Evolutionary conservation across 2,329 filamentous ascomycete genomes (phyloP), one percentile per base, ranked within the genome.

Genomic region (Atkinsonella hypoxylon): DNA sequence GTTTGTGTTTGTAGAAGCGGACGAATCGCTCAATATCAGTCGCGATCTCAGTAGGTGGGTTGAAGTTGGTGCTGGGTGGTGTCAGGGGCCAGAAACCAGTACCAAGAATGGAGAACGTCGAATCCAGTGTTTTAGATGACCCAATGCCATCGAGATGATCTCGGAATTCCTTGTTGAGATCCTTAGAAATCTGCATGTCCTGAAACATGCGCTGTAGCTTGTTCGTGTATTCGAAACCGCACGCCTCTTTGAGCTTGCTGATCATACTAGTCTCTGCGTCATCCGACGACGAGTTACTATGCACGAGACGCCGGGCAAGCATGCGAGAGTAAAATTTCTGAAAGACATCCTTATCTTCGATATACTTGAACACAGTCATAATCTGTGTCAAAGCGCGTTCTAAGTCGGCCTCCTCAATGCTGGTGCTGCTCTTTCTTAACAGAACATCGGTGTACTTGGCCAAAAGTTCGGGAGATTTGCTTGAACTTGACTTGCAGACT

Each of bases 341-440:
- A 78, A 98, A 98, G 5, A 98, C 94, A 63, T 98, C 93, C 76
- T 98, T 98, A 70, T 98, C 94, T 66, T 98, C 93, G 56, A 98
- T 97, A 69, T 98, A 98, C 73, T 97, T 97, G 80, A 98, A 98
- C 50, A 98, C 89, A 1, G 91, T 96, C 93, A 98, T 98, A 61
- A 98, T 93, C 66, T 96, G 88, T 18, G 81, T 82, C 31, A 97
- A 74, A 32, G 89, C 85, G 57, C 85, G 84, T 70, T 98, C 93
- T 60, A 97, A 78, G 62, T 98, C 91, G 32, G 87, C 85, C 64
- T 98, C 93, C 64, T 97, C 93, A 13, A 89, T 88, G 59, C 89
- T 89, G 59, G 90, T 94, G 31, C 86, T 87, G 58, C 88, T 91
- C 75, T 95, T 96, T 68, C 93, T 91, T 48, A 98, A 75, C 32